Evolutionary conservation across 2,329 filamentous ascomycete species (phyloP), one percentile per base, ranked within the genome.

Genomic region (Penicillium oxalicum): DNA sequence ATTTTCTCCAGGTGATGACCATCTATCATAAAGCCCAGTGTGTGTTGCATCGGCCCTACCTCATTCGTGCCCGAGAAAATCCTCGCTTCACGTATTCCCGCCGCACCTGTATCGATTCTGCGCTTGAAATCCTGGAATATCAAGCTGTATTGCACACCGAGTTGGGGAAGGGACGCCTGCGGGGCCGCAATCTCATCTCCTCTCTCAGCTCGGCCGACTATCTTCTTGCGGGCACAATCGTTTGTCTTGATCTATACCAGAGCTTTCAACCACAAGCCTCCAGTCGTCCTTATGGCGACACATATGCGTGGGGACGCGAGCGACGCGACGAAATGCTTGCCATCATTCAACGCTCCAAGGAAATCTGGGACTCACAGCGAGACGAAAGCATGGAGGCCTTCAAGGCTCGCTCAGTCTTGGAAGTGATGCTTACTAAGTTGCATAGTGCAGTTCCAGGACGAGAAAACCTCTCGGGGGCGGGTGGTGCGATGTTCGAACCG

Each of bases 1-100:
- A 11, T 59, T 38, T 8, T 40, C 42, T 40, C 37, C 41, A 71
- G 69, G 58, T 96, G 29, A 88, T 93, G 53, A 84, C 93, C 43
- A 72, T 96, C 4, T 95, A 90, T 63, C 83, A 94, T 55, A 95
- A 95, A 70, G 87, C 90, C 13, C 79, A 95, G 60, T 94, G 89
- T 60, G 80, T 95, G 24, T 78, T 98, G 35, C 93, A 98, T 67
- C 81, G 90, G 44, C 90, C 90, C 55, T 96, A 93, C 66, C 78
- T 95, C 49, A 76, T 81, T n/a, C 81, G 84, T 50, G 87, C 90
- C 4, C 77, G 87, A 41, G 81, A 87, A 50, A 93, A 91, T 59
- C 76, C 86, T 8, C 80, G 90, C 7, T 97, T 95, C 62, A 81
- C 83, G 7, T 88, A 93, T 62, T 95, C 90, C 2, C 81, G 91